phyloP scores from a whole-genome alignment of 2,329 filamentous ascomycete genomes.

The Lasiodiplodia sp. region DNA sequence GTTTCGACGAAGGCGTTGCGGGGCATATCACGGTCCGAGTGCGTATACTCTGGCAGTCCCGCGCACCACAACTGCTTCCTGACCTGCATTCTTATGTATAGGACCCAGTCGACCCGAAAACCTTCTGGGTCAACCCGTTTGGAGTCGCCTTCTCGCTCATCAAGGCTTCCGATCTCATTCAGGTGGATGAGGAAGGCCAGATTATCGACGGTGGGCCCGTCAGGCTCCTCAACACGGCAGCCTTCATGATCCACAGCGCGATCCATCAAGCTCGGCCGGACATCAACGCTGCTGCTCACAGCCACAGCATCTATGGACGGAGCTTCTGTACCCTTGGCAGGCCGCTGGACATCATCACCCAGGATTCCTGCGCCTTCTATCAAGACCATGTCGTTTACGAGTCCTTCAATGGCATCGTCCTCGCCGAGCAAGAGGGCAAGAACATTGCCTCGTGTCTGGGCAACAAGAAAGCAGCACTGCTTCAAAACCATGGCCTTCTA shows the following conservation, averaged over 20 bases:
- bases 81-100: slow-evolving; percentile 24
- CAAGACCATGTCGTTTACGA: slow-evolving; percentile 63
- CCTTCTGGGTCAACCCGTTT: slow-evolving; percentile 74
- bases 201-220: slow-evolving; percentile 67
- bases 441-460: slow-evolving; percentile 59
- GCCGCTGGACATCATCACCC: slow-evolving; percentile 65
- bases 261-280: slow-evolving; percentile 67
- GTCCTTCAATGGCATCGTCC: slow-evolving; percentile 61
- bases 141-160: slow-evolving; percentile 68
- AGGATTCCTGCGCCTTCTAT: slow-evolving; percentile 63
- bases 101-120: slow-evolving; percentile 65
- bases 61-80: no score
- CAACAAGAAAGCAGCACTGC: slow-evolving; percentile 58
- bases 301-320: slow-evolving; percentile 65
- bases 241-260: slow-evolving; percentile 67
- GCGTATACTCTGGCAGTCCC: slow-evolving; percentile 18
- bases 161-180: slow-evolving; percentile 71
- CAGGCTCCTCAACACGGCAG: slow-evolving; percentile 51
- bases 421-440: slow-evolving; percentile 61
- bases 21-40: slow-evolving; percentile 68
- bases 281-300: slow-evolving; percentile 65
- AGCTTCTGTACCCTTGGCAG: slow-evolving; percentile 69
- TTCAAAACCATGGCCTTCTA: slow-evolving; percentile 62
- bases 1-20: slow-evolving; percentile 58
- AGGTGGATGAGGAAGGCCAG: slow-evolving; percentile 66